phyloP scores from a whole-genome alignment of 345 rosid species.

The Cardamine occulta region DNA sequence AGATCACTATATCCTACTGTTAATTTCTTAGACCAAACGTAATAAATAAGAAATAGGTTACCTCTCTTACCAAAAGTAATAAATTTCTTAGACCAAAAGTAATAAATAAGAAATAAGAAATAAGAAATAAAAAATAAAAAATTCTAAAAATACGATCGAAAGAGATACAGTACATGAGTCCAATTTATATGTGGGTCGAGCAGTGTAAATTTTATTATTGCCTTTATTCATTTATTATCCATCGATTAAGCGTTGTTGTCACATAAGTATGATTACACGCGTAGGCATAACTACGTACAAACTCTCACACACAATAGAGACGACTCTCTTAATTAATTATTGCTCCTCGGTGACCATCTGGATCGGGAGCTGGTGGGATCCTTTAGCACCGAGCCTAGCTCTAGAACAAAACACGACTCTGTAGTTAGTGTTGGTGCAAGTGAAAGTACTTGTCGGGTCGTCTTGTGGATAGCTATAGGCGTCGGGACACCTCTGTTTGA shows the following conservation, averaged over 20 bases:
- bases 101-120: too few species aligned
- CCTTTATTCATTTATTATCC: slow-evolving; percentile 33
- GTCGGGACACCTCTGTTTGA: slow-evolving; percentile 47
- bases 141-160: too few species aligned
- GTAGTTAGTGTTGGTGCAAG: slow-evolving; percentile 48
- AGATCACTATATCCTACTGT: too few species aligned
- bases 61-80: too few species aligned
- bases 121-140: too few species aligned
- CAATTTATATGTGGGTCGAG: not conserved
- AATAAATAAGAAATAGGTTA: not conserved
- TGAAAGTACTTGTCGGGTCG: slow-evolving; percentile 49
- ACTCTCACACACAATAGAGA: not conserved
- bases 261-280: not conserved
- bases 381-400: slow-evolving; percentile 1
- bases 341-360: slow-evolving; percentile 40
- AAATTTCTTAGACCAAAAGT: too few species aligned
- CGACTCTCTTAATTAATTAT: not conserved
- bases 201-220: slow-evolving; percentile 20
- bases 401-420: slow-evolving; percentile 55
- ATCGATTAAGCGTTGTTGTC: slow-evolving; percentile 26
- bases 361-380: slow-evolving; percentile 27
- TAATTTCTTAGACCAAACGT: too few species aligned
- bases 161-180: too few species aligned
- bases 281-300: not conserved
- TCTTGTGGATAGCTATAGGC: slow-evolving; percentile 52